Evolutionary conservation across 176 grass and related monocot genomes (phyloP).

Genomic region (Typha latifolia): DNA sequence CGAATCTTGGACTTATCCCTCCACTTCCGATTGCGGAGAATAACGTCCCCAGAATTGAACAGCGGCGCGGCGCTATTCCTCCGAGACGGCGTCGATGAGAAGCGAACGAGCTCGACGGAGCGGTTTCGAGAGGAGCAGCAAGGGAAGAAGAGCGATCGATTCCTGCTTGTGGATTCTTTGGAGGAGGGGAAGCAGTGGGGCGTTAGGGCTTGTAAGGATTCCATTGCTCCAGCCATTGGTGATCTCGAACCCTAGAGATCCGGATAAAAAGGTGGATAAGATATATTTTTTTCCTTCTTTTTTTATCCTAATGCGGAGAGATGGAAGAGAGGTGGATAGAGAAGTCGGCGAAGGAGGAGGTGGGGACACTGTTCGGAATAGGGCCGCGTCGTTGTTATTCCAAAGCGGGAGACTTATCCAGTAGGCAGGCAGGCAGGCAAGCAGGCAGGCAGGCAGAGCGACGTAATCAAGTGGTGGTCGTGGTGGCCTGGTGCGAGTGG

Average conservation of each 20-base stretch:
- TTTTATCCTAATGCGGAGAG: background rate
- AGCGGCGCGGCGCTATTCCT: background rate
- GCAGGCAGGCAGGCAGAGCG: background rate
- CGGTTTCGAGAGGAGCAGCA: constrained; percentile 44
- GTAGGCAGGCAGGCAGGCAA: too few species aligned
- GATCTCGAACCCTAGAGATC: background rate
- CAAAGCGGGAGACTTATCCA: background rate
- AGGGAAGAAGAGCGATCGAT: constrained; percentile 22
- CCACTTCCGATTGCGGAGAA: constrained; percentile 10
- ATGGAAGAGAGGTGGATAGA: background rate
- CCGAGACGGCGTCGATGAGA: constrained; percentile 19
- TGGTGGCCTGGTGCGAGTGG: too few species aligned
- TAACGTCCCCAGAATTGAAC: constrained; percentile 15
- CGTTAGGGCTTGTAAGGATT: constrained; percentile 53
- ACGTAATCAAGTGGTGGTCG: background rate
- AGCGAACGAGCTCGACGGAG: constrained; percentile 26
- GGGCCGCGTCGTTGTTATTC: background rate
- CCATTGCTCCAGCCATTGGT: constrained; percentile 32
- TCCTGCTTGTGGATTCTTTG: background rate
- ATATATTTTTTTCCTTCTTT: too few species aligned
- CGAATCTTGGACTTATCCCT: constrained; percentile 10
- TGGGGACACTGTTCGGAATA: background rate
- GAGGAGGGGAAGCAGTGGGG: constrained; percentile 26
- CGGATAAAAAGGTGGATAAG: background rate
- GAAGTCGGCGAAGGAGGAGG: constrained; percentile 2